Conservation (phyloP, 2,329 filamentous ascomycete species). For the Beauveria bassiana region DNA sequence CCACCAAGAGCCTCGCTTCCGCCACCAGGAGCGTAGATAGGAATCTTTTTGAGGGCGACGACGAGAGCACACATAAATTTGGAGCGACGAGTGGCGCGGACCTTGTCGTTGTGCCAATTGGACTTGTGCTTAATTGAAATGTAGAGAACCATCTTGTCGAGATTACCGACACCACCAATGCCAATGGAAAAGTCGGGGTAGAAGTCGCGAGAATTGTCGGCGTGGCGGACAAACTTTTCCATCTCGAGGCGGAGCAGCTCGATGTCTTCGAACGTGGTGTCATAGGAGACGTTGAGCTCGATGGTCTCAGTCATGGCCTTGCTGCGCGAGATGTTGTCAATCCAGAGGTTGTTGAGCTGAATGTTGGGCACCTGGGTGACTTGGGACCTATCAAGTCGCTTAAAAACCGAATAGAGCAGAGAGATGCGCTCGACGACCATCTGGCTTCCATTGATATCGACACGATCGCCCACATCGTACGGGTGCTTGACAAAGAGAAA, state of each 20-base stretch:
- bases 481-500: slow-evolving; percentile 99
- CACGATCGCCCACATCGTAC: slow-evolving; percentile 89
- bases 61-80: slow-evolving; percentile 97
- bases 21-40: slow-evolving; percentile 75
- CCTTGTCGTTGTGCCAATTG: slow-evolving; percentile 80
- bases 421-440: slow-evolving; percentile 91
- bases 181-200: slow-evolving; percentile 74
- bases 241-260: slow-evolving; percentile 79
- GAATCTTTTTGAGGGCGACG: slow-evolving; percentile 75
- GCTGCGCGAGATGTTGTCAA: slow-evolving; percentile 87
- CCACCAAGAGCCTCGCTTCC: slow-evolving; percentile 54
- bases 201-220: slow-evolving; percentile 88
- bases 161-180: slow-evolving; percentile 69
- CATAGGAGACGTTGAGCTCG: slow-evolving; percentile 72
- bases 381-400: slow-evolving; percentile 73
- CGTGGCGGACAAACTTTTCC: slow-evolving; percentile 71
- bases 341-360: slow-evolving; percentile 82
- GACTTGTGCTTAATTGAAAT: slow-evolving; percentile 87
- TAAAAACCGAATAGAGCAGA: slow-evolving; percentile 86
- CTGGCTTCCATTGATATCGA: slow-evolving; percentile 65
- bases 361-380: slow-evolving; percentile 79
- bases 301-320: slow-evolving; percentile 87
- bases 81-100: slow-evolving; percentile 73
- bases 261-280: slow-evolving; percentile 83
- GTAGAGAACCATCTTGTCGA: slow-evolving; percentile 80